Conservation (phyloP, 331 rosid genomes). For the Quercus tomentella region DNA sequence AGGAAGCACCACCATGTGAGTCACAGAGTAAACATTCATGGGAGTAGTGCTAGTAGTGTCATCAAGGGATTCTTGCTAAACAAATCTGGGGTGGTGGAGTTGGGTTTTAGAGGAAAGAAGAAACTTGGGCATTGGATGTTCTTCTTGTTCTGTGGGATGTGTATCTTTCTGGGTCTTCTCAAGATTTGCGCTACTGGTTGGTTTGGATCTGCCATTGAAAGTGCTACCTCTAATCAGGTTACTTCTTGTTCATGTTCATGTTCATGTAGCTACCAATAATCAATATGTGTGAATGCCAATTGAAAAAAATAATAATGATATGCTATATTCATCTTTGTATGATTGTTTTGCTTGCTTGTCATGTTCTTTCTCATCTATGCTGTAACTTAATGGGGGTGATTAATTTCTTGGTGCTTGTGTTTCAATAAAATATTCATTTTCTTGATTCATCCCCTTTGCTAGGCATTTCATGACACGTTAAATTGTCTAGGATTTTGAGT, state of each 20-base stretch:
- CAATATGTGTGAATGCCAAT: not conserved
- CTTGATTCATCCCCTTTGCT: not conserved
- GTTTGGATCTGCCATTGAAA: slow-evolving; percentile 90
- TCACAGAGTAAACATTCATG: slow-evolving; percentile 41
- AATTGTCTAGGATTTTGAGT: not conserved
- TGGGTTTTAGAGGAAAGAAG: slow-evolving; percentile 67
- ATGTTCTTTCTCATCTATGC: not conserved
- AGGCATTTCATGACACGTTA: not conserved
- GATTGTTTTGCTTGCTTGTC: not conserved
- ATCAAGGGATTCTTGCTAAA: slow-evolving; percentile 33
- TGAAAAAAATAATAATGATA: no score
- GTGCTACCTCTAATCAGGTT: slow-evolving; percentile 58
- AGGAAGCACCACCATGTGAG: slow-evolving; percentile 51
- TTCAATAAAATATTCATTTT: not conserved
- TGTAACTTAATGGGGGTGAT: not conserved
- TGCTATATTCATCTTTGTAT: not conserved
- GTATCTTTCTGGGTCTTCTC: slow-evolving; percentile 78
- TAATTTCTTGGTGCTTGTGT: not conserved
- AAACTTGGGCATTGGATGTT: slow-evolving; percentile 93
- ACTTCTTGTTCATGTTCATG: not conserved
- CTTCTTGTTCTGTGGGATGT: slow-evolving; percentile 70
- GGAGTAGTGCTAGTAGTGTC: not conserved
- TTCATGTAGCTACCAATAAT: not conserved
- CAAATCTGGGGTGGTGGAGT: slow-evolving; percentile 54
- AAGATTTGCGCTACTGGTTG: slow-evolving; percentile 94